phyloP scores from a whole-genome alignment of 257 asterid species.

The Lycium barbarum region DNA sequence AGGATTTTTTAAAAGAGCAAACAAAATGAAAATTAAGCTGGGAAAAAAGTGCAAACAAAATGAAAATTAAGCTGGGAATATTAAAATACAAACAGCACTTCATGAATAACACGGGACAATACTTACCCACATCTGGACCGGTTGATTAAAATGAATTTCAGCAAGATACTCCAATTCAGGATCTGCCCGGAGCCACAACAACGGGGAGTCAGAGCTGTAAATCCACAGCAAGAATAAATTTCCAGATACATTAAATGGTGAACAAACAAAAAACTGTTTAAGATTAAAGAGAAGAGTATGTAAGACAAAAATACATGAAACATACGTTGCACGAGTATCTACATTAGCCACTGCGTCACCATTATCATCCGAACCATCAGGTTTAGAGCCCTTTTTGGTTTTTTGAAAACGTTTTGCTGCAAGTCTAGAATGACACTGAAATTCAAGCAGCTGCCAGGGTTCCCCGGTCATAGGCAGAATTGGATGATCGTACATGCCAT shows the following conservation, averaged over 20 bases:
- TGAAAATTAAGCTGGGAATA: not conserved
- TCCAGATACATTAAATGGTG: slow-evolving; percentile 25
- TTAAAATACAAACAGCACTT: slow-evolving; percentile 15
- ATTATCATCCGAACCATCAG: slow-evolving; percentile 99
- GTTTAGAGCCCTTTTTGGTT: slow-evolving; percentile 81
- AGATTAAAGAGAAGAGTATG: not conserved
- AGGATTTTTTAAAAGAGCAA: slow-evolving; percentile 9
- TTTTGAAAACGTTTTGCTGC: slow-evolving; percentile 97
- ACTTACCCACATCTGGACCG: slow-evolving; percentile 99
- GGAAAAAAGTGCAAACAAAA: not conserved
- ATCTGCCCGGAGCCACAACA: slow-evolving; percentile 97
- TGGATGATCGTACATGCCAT: slow-evolving; percentile 99
- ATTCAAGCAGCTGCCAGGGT: slow-evolving; percentile 93
- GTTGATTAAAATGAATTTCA: slow-evolving; percentile 87
- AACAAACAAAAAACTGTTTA: not conserved
- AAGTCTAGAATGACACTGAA: slow-evolving; percentile 97
- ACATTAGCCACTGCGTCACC: slow-evolving; percentile 64
- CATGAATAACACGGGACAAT: slow-evolving; percentile 23
- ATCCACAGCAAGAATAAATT: slow-evolving; percentile 21
- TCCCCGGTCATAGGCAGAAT: slow-evolving; percentile 98
- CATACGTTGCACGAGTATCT: slow-evolving; percentile 83
- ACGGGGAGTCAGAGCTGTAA: slow-evolving; percentile 94
- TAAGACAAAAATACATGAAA: slow-evolving; percentile 31
- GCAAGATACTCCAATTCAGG: slow-evolving; percentile 99
- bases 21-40: not conserved